Percentiles rank a stretch among this genome's conserved stretches.
Evolutionary conservation across 208 protist genomes (phyloP).

Genomic region (Leishmania guyanensis): DNA sequence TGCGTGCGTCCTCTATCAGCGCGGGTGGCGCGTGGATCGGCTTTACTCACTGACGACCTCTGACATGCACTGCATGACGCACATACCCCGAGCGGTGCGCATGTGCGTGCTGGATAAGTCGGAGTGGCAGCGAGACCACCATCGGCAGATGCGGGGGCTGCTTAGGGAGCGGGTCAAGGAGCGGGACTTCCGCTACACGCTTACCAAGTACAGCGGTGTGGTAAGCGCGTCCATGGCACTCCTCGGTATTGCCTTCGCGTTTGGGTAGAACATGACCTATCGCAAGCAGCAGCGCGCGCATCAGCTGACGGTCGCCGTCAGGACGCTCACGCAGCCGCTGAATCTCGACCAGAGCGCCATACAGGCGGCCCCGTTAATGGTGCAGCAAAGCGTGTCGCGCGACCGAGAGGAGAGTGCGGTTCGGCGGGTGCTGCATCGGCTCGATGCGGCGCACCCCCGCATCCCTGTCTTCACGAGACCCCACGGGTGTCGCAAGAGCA

Average conservation of each 20-base stretch:
- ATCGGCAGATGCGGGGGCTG: constrained; percentile 64
- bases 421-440: constrained; percentile 54
- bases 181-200: constrained; percentile 59
- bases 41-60: constrained; percentile 77
- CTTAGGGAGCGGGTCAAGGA: constrained; percentile 76
- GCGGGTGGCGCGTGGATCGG: constrained; percentile 79
- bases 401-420: constrained; percentile 59
- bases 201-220: constrained; percentile 78
- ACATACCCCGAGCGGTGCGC: constrained; percentile 56
- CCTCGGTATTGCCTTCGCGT: constrained; percentile 59
- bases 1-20: constrained; percentile 72
- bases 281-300: constrained; percentile 46
- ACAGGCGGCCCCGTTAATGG: background rate
- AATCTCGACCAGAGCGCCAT: constrained; percentile 9
- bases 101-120: constrained; percentile 69
- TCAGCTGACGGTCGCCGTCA: constrained; percentile 54
- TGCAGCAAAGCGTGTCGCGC: constrained; percentile 44
- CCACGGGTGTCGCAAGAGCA: constrained; percentile 72
- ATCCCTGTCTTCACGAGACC: constrained; percentile 72
- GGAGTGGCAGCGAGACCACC: constrained; percentile 73
- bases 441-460: constrained; percentile 69
- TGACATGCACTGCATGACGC: constrained; percentile 74
- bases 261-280: constrained; percentile 73
- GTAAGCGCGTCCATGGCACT: constrained; percentile 69
- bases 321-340: constrained; percentile 47